Percentiles rank a stretch among this genome's conserved stretches.
Conservation (phyloP, 306 rosid species). For the Casuarina cunninghamiana region DNA sequence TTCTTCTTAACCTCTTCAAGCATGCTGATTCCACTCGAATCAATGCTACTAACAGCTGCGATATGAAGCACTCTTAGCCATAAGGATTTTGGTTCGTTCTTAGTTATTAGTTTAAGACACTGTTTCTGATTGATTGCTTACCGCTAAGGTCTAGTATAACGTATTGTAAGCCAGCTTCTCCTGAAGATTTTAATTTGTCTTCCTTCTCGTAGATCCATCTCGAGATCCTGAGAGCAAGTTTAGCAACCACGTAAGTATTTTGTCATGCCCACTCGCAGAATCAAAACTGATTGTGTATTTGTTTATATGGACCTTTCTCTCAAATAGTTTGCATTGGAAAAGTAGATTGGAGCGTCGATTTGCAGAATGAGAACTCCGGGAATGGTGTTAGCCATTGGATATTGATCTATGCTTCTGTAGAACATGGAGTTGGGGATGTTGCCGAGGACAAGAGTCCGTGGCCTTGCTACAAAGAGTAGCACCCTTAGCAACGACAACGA, state of each 20-base stretch:
- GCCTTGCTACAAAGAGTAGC: constrained; percentile 69
- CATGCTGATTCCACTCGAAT: constrained; percentile 97
- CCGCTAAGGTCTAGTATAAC: constrained; percentile 77
- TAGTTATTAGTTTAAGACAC: not conserved
- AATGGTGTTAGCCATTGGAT: constrained; percentile 59
- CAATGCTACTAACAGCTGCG: constrained; percentile 93
- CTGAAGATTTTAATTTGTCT: constrained; percentile 63
- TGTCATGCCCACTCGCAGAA: not conserved
- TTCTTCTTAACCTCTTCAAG: constrained; percentile 80
- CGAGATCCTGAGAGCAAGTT: constrained; percentile 53
- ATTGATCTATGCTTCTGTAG: constrained; percentile 77
- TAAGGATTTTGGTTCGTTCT: constrained; percentile 13
- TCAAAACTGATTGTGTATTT: not conserved
- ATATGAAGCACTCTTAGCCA: constrained; percentile 2
- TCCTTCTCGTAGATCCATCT: constrained; percentile 98
- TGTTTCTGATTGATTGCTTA: constrained; percentile 27
- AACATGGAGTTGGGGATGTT: constrained; percentile 65
- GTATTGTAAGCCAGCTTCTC: constrained; percentile 71
- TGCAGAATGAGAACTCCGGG: constrained; percentile 79
- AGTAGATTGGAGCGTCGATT: constrained; percentile 76
- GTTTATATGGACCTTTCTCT: constrained; percentile 61
- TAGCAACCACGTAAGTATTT: not conserved
- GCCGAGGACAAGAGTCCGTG: constrained; percentile 65
- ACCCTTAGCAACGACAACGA: constrained; percentile 65
- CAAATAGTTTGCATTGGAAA: constrained; percentile 77